Percentiles rank a stretch among this genome's conserved stretches.
phyloP scores from a whole-genome alignment of 208 protist species.

The Leishmania lainsoni region DNA sequence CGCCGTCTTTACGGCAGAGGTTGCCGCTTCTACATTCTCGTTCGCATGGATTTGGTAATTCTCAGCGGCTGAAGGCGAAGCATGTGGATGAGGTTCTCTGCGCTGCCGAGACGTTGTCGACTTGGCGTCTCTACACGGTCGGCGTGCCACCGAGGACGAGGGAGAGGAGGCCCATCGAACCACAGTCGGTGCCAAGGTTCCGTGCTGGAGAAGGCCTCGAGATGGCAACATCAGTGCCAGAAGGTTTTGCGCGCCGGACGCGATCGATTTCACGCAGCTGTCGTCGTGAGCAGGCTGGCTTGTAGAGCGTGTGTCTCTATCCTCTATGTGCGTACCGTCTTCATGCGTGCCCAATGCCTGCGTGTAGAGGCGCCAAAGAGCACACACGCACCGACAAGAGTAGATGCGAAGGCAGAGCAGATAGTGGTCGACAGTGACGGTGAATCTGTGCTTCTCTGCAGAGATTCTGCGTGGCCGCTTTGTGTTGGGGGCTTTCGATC shows the following conservation, averaged over 20 bases:
- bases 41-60: background rate
- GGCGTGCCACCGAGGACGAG: background rate
- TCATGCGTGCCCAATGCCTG: background rate
- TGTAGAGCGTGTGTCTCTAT: background rate
- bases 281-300: background rate
- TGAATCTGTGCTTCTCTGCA: too few species aligned
- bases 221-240: background rate
- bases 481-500: too few species aligned
- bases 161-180: background rate
- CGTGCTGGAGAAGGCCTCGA: background rate
- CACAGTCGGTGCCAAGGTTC: constrained; percentile 3
- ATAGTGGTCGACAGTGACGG: too few species aligned
- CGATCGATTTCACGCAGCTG: background rate
- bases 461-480: too few species aligned
- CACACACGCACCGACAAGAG: too few species aligned
- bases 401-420: too few species aligned
- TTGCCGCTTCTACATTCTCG: background rate
- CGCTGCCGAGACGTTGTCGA: background rate
- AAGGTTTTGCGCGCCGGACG: background rate
- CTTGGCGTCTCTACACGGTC: background rate
- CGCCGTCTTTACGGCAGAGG: background rate
- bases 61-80: background rate
- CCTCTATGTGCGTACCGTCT: background rate
- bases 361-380: too few species aligned
- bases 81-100: too few species aligned